Base-by-base conservation (phyloP, 2,329 filamentous ascomycete genomes). In the Cercospora sesami region DNA sequence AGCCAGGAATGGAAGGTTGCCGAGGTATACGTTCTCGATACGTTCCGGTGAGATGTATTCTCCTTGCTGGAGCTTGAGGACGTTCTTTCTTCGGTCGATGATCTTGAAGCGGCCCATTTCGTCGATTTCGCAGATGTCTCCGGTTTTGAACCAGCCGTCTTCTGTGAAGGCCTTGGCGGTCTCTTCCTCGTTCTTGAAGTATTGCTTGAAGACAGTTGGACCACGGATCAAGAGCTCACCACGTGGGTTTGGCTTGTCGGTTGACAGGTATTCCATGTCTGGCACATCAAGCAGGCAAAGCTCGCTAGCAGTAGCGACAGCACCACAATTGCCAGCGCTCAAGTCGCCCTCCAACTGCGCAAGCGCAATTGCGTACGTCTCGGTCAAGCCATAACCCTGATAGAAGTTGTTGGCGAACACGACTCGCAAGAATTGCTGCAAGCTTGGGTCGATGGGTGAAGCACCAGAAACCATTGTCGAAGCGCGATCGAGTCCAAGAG, bases 21-120 rank as follows among this genome's bases (percentile, higher is more conserved):
- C 92, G 70, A 96, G 85, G 80, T 94, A 96, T 39, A 97, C 91
- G 79, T 97, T 97, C 84, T 99, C 95, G 77, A 99, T 92, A 66
- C 94, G 92, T 83, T 99, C 95, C 14, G 95, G 95, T 1, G 94
- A 97, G 76, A 99, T 93, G 82, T 99, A 99, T 83, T 99, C 95
- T 79, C 95, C 95, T 81, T 99, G 95, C 0, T 94, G 90, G 65
- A 99, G 88, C 86, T 99, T 99, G 78, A 99, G 88, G n/a, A 99
- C 92, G 81, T 98, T 98, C 90, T 99, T 99, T 82, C 93, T 90
- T 75, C 95, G 93, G 81, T 99, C 95, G 75, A 99, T 90, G 80
- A 99, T 96, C 80, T 88, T 89, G 84, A 98, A 90, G 69, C 94
- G 92, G 70, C 95, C 95, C 77, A 91, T 81, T 73, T 89, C 89